Percentiles rank a stretch among this genome's conserved stretches.
Conservation (phyloP, 768 basidiomycete species). For the Lyophyllum atratum region DNA sequence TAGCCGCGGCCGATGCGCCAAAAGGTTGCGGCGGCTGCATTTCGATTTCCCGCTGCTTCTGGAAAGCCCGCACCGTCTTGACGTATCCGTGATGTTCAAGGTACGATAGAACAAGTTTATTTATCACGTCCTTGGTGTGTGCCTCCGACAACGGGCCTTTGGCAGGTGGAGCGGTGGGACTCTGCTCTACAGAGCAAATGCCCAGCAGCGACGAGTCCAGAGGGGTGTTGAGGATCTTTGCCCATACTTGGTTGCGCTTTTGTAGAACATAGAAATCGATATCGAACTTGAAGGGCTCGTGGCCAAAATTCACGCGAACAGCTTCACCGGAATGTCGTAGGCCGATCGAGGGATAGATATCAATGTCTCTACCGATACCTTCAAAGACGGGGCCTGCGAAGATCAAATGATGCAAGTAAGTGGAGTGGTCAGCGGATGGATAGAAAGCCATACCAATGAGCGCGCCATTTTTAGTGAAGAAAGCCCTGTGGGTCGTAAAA, state of each 20-base stretch:
- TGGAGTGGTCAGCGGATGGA: no score
- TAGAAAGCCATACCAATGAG: constrained; percentile 52
- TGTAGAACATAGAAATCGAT: constrained; percentile 86
- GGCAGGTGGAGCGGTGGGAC: constrained; percentile 13
- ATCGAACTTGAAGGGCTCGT: constrained; percentile 83
- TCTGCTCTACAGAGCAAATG: constrained; percentile 23
- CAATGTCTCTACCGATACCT: constrained; percentile 62
- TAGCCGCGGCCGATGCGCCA: constrained; percentile 4
- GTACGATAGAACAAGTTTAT: constrained; percentile 77
- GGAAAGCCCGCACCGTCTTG: constrained; percentile 68
- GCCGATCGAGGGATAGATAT: constrained; percentile 87
- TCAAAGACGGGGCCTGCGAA: constrained; percentile 67
- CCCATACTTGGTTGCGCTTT: constrained; percentile 67
- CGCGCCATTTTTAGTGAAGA: constrained; percentile 89
- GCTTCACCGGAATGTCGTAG: constrained; percentile 79
- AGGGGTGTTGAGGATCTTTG: constrained; percentile 59
- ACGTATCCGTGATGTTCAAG: constrained; percentile 85
- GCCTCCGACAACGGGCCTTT: constrained; percentile 44
- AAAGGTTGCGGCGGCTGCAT: constrained; percentile 14
- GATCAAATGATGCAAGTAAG: not conserved
- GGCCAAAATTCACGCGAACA: constrained; percentile 87
- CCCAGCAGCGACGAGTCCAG: constrained; percentile 42
- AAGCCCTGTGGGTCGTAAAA: constrained; percentile 76
- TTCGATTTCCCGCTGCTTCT: constrained; percentile 38
- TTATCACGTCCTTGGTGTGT: constrained; percentile 59